Evolutionary conservation across 208 protist species (phyloP), one percentile per base, ranked within the genome.

Genomic region (Kentomonas sorsogonicus): DNA sequence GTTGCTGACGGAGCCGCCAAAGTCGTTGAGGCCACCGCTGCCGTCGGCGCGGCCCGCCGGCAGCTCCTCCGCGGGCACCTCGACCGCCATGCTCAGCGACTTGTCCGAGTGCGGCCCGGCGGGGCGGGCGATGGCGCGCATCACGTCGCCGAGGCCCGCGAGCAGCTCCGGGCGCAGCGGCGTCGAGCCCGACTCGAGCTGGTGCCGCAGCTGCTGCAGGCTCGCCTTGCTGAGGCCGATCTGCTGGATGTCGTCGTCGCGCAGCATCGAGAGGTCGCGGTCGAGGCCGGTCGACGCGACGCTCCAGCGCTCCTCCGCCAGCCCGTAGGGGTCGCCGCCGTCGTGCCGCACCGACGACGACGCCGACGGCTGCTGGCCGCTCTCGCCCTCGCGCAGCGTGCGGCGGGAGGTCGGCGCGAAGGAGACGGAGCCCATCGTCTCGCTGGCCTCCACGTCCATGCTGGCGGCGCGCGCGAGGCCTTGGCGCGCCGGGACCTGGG

Each of bases 221-320:
- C 67, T 85, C 44, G 74, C 60, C 36, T 77, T 85, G 40, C 67
- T 81, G 23, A 85, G 66, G n/a, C n/a, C n/a, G n/a, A n/a, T n/a
- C n/a, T n/a, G n/a, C n/a, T n/a, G 44, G 36, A 41, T 30, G 11
- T 67, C 55, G 2, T 13, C 36, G 30, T 18, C 10, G 0, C 10
- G 31, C 6, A 47, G 30, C 2, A 34, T 0, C 13, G 34, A 38
- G 6, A 33, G 57, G 31, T 16, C 27, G 41, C 77, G 65, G 29
- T 38, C 46, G 22, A 57, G 65, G 38, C 60, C 56, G 13, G 78
- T 85, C 11, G 72, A 74, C 25, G 66, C 53, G 36, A 59, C 72
- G 63, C 78, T 85, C 74, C 78, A 85, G 39, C 76, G 58, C 29
- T 85, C 78, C 15, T 85, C 78, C 53, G 75, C 63, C 3, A 45